These are phyloP conservation scores for Galerina marginata DNA, from an alignment of 768 basidiomycete species.

Conservation along the genomic window DNA sequence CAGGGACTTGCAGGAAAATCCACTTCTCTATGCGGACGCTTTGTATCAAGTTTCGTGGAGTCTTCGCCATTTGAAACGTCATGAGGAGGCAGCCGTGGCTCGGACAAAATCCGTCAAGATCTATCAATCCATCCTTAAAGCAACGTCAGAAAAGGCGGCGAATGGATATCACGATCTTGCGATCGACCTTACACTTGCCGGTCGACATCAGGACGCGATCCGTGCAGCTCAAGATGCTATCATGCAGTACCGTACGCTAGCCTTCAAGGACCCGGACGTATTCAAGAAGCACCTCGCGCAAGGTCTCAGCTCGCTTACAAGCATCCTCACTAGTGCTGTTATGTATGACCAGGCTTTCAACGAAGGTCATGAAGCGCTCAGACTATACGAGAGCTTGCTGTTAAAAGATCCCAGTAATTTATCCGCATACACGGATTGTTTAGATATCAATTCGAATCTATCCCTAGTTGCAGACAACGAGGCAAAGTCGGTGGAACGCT, in stretches of 20 bases:
- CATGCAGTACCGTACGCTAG: conserved; percentile 10
- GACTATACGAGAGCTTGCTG: background rate
- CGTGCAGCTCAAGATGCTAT: conserved; percentile 3
- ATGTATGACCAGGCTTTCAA: conserved; percentile 1
- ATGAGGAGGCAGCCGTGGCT: conserved; percentile 1
- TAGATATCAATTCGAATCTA: background rate
- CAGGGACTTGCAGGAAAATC: background rate
- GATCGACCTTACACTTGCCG: conserved; percentile 8
- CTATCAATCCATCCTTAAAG: conserved; percentile 2
- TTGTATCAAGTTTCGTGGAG: conserved; percentile 4
- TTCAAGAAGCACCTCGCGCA: conserved; percentile 2
- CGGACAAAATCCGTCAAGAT: background rate
- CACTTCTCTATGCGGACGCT: conserved; percentile 3
- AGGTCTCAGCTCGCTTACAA: conserved; percentile 2
- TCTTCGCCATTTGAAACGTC: background rate
- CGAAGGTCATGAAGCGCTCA: conserved; percentile 8
- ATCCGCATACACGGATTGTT: conserved; percentile 1
- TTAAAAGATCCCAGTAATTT: background rate
- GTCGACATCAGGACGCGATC: background rate
- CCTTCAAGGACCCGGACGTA: background rate
- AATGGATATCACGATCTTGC: conserved; percentile 13
- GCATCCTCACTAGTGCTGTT: background rate
- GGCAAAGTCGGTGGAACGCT: background rate
- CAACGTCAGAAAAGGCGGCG: background rate
- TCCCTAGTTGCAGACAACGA: background rate